phyloP scores from a whole-genome alignment of 352 stramenopile genomes.

The Phytophthora pseudosyringae region DNA sequence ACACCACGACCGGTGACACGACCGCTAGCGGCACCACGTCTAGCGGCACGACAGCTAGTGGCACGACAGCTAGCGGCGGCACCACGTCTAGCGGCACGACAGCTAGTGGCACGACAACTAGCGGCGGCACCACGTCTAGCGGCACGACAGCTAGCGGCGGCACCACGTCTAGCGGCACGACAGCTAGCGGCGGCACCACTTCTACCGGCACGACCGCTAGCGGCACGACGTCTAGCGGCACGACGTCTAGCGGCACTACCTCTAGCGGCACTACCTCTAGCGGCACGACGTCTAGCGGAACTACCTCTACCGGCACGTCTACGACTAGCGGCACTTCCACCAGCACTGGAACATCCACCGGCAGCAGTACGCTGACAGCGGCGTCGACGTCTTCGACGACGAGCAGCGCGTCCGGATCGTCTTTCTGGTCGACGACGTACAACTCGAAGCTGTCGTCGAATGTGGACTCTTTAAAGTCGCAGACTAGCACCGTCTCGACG shows the following conservation, averaged over 20 bases:
- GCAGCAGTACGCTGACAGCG: constrained; percentile 13
- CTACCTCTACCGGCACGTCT: constrained; percentile 10
- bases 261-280: constrained; percentile 11
- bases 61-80: constrained; percentile 2
- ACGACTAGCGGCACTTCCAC: constrained; percentile 12
- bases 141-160: constrained; percentile 14
- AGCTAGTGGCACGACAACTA: constrained; percentile 8
- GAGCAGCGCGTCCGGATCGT: constrained; percentile 42
- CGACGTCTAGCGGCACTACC: constrained; percentile 10
- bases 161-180: not conserved
- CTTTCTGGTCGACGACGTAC: constrained; percentile 60
- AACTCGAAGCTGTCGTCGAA: constrained; percentile 52
- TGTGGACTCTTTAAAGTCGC: constrained; percentile 54
- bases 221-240: constrained; percentile 16
- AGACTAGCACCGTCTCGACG: constrained; percentile 57
- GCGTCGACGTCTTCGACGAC: constrained; percentile 33
- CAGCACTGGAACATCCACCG: constrained; percentile 15
- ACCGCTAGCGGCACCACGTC: not conserved
- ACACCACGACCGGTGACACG: constrained; percentile 8
- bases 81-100: constrained; percentile 20
- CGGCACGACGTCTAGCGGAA: constrained; percentile 10
- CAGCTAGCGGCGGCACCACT: constrained; percentile 1
- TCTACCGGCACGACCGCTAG: not conserved
- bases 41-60: constrained; percentile 16
- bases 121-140: constrained; percentile 10